Evolutionary conservation across 163 green algal species (phyloP), one percentile per base, ranked within the genome.

Genomic region (Scenedesmus sp.): DNA sequence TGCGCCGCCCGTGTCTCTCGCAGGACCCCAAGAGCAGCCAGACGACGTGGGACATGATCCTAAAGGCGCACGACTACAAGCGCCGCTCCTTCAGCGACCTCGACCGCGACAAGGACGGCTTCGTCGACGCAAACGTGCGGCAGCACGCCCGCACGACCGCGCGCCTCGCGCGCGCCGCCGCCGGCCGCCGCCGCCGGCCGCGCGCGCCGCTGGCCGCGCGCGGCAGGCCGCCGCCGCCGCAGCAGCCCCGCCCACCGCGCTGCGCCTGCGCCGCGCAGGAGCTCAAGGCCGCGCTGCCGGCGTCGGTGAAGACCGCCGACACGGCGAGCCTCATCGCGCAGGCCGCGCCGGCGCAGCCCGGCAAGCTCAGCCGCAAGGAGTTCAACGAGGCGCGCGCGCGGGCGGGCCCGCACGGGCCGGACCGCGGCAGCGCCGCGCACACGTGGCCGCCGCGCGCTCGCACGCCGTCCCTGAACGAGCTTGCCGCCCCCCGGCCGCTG

Each of bases 291-390:
- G 69, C 31, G 3, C 26, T 67, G 36, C 34, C 39, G 18, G 53
- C 69, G 0, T 58, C 69, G 39, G 7, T n/a, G n/a, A 18, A 63
- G 26, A 50, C 63, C 20, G 58, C 69, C 11, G 54, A 71, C 60
- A 62, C 60, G 20, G 58, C 71, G 31, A 10, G 26, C 14, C 58
- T 80, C 4, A 72, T 80, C n/a, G 18, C 24, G 4, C 67, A 77
- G 51, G 71, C 71, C 10, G 64, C 36, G 22, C 36, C 71, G 2
- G 22, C 26, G 51, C 56, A 10, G 0, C 9, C 71, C 22, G 71
- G 71, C 71, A 80, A 71, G 58, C 58, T 80, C 9, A 63, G 44
- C 3, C 71, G 71, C 71, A 79, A 70, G 71, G 71, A 79, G 71
- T 79, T 79, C 44, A 79, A 70, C 20, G 71, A 69, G 20, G n/a